Base-by-base conservation (phyloP, 352 stramenopile species). In the Pythium folliculosum region DNA sequence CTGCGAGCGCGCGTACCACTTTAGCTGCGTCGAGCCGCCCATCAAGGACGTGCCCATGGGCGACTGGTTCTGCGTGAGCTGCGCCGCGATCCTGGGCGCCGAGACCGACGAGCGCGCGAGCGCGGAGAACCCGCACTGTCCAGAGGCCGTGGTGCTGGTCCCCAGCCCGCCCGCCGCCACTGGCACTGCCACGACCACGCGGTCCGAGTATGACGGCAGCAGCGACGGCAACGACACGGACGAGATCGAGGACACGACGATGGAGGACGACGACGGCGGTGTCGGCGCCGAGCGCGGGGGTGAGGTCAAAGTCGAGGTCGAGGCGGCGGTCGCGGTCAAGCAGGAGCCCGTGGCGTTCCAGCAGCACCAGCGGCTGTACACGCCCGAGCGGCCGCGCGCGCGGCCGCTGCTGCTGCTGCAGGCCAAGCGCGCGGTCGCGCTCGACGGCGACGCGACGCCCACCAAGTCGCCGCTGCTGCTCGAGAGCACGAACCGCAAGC, bases 1-100 rank as follows among this genome's bases (percentile, higher is more conserved):
- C 49, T 92, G 84, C 64, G 62, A 84, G 45, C 84, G 84, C 56
- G 82, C 84, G 30, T 92, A 86, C 51, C 84, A 92, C 50, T 82
- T 89, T 40, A 86, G 77, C 56, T 92, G 84, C 61, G 80, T 89
- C n/a, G 77, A 81, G 17, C 78, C 83, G 22, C 80, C 81, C 49
- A 89, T 90, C 59, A 73, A 77, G 22, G 77, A 82, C 60, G 44
- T 86, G 27, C 77, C 75, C 17, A 75, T 74, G 48, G 71, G 76
- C 61, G 82, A 92, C 63, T 92, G 81, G 81, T 92, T 80, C 57
- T 92, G 84, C 50, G 23, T 44, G 22, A 45, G 76, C 35, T 91
- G 83, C 55, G 67, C 74, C 5, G 13, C 48, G 9, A 67, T 72
- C 16, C 35, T 83, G 22, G 70, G 61, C 48, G 68, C 68, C 32